Base-by-base conservation (phyloP, 1,284 basidiomycete species). In the Thecaphora thlaspeos region DNA sequence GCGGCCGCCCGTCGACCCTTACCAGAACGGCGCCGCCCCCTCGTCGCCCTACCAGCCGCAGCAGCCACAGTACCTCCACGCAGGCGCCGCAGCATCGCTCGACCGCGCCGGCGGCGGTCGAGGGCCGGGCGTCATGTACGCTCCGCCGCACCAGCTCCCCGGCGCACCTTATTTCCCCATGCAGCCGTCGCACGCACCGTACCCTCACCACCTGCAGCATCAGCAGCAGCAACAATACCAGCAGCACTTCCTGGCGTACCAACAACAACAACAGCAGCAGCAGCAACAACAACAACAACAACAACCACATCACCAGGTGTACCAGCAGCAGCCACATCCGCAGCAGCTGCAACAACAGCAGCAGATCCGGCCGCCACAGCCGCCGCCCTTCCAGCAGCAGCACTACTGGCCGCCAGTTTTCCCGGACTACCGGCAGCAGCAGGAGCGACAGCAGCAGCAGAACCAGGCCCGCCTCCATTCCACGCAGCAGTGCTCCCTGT, bases 281-380 rank as follows among this genome's bases (percentile, higher is more conserved):
- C 62, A 61, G 18, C 62, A 65, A 41, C 62, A 65, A 2, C 59
- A 57, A 43, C 62, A 57, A 28, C 46, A 53, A 37, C 60, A 57
- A 36, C 62, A 53, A 1, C 32, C 57, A 4, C 51, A 60, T 34
- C 62, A 65, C 30, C 57, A 44, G 7, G 54, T 60, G 38, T 57
- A 65, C 39, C 48, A 61, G 38, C 17, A 61, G 43, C 62, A 65
- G 43, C 62, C 57, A 18, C 62, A 65, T 41, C 62, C 61, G 41
- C 46, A 44, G 32, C 62, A 14, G 9, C 15, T 61, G 2, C 48
- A 43, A 4, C 48, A n/a, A n/a, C 37, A 38, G 37, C 37, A 38
- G 17, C 37, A 38, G 32, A 10, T 17, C 10, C 17, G 10, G 10
- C 10, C 10, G 32, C 10, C 32, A 34, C 17, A 10, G 1, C 22